Conservation (phyloP, 805 yeast species). For the Zygosaccharomyces bisporus region DNA sequence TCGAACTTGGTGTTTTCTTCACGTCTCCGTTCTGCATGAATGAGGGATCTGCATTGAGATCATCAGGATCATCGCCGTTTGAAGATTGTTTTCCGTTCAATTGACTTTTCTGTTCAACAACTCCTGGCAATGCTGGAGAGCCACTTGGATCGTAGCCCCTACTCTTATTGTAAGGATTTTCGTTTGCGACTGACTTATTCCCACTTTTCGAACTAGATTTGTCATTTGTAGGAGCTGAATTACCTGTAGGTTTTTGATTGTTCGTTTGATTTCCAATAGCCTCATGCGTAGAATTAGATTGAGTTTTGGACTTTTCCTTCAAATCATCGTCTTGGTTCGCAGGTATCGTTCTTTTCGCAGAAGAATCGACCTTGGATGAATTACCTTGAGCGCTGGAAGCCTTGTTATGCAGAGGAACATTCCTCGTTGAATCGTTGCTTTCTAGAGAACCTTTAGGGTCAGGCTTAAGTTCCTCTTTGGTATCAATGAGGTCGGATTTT, state of each 20-base stretch:
- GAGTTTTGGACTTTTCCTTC: slow-evolving; percentile 6
- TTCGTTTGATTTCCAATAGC: too few relatives aligned
- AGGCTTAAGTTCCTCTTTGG: too few relatives aligned
- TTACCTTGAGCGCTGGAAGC: too few relatives aligned
- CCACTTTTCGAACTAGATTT: background rate
- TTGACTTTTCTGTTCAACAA: background rate
- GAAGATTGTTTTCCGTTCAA: background rate
- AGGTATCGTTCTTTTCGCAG: too few relatives aligned
- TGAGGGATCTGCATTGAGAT: slow-evolving; percentile 4
- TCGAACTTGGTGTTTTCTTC: slow-evolving; percentile 10
- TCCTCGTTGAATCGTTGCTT: too few relatives aligned
- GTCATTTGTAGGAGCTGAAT: background rate
- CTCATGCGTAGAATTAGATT: too few relatives aligned
- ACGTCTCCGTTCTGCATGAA: slow-evolving; percentile 2
- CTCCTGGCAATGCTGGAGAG: background rate
- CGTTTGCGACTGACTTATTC: background rate
- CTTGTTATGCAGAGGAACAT: too few relatives aligned
- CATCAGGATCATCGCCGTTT: background rate
- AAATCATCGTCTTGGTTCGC: background rate
- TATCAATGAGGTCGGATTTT: too few relatives aligned
- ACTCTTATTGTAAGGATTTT: background rate
- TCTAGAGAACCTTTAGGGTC: too few relatives aligned
- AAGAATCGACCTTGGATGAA: background rate
- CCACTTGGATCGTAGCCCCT: background rate
- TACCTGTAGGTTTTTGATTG: background rate